These are phyloP conservation scores for Claviceps sp. DNA, from an alignment of 2,329 filamentous ascomycete genomes.

Conservation along the genomic window DNA sequence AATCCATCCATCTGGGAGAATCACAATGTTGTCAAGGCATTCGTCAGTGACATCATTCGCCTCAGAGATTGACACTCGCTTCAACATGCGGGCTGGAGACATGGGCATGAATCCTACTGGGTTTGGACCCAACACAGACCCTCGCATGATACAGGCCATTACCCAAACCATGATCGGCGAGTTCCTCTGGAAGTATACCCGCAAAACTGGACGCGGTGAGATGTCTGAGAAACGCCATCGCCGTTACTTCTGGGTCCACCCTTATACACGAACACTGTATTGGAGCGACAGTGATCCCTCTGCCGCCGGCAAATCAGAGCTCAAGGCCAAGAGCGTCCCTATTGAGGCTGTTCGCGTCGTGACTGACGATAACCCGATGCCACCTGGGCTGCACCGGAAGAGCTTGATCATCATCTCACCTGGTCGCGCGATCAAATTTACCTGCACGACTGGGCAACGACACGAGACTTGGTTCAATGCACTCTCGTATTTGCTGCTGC, in stretches of 20 bases:
- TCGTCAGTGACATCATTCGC: slow-evolving; percentile 92
- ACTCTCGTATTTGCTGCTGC: slow-evolving; percentile 77
- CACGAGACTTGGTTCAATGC: slow-evolving; percentile 99
- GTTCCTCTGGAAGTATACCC: slow-evolving; percentile 97
- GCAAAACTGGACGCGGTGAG: slow-evolving; percentile 78
- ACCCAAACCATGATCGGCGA: slow-evolving; percentile 99
- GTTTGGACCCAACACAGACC: slow-evolving; percentile 66
- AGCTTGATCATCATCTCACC: slow-evolving; percentile 83
- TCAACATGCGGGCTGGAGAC: slow-evolving; percentile 56
- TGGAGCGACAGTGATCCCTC: slow-evolving; percentile 90
- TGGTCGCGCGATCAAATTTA: slow-evolving; percentile 83
- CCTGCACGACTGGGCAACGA: slow-evolving; percentile 80
- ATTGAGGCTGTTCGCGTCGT: slow-evolving; percentile 91
- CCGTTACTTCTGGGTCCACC: slow-evolving; percentile 98
- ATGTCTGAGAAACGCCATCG: slow-evolving; percentile 83
- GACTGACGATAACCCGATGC: slow-evolving; percentile 87
- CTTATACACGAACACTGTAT: slow-evolving; percentile 90
- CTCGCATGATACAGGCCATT: slow-evolving; percentile 96
- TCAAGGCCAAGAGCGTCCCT: slow-evolving; percentile 74
- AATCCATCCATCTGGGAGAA: slow-evolving; percentile 33
- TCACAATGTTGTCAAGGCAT: slow-evolving; percentile 27
- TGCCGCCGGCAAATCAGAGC: slow-evolving; percentile 59
- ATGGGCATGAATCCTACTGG: slow-evolving; percentile 40
- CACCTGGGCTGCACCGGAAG: slow-evolving; percentile 87
- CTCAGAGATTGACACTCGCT: slow-evolving; percentile 82